These are phyloP conservation scores for Aquilaria malaccensis DNA, from an alignment of 345 rosid genomes.

Conservation along the genomic window DNA sequence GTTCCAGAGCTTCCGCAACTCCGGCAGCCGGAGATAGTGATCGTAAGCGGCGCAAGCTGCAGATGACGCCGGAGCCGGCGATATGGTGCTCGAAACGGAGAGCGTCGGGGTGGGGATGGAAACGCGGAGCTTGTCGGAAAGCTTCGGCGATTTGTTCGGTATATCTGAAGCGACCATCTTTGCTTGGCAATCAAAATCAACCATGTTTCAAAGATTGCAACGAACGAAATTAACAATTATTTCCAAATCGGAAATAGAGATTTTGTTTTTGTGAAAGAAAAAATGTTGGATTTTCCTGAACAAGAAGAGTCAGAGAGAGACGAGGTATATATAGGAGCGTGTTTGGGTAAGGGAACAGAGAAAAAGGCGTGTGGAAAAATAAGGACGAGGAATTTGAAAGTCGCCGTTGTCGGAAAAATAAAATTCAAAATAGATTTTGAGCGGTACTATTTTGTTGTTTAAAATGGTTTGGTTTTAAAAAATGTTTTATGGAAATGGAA, in stretches of 20 bases:
- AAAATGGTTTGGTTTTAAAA: not conserved
- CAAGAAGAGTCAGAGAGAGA: not conserved
- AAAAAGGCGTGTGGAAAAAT: slow-evolving; percentile 21
- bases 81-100: slow-evolving; percentile 11
- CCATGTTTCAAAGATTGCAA: slow-evolving; percentile 29
- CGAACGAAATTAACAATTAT: not conserved
- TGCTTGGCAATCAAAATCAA: slow-evolving; percentile 54
- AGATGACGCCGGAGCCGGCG: slow-evolving; percentile 31
- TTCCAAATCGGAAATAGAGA: not conserved
- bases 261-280: not conserved
- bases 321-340: slow-evolving; percentile 8
- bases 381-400: slow-evolving; percentile 16
- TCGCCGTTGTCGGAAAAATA: not conserved
- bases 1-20: slow-evolving; percentile 51
- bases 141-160: slow-evolving; percentile 36
- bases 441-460: not conserved
- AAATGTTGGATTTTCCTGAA: not conserved
- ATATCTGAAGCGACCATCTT: slow-evolving; percentile 44
- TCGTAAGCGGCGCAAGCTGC: slow-evolving; percentile 74
- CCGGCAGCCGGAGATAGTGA: slow-evolving; percentile 64
- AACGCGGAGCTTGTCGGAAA: slow-evolving; percentile 37
- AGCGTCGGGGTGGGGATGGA: slow-evolving; percentile 28
- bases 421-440: too few relatives aligned
- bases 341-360: not conserved
- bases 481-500: not conserved